Evolutionary conservation across 73 alveolate species (phyloP).

Genomic region (Uronychia binucleata): DNA sequence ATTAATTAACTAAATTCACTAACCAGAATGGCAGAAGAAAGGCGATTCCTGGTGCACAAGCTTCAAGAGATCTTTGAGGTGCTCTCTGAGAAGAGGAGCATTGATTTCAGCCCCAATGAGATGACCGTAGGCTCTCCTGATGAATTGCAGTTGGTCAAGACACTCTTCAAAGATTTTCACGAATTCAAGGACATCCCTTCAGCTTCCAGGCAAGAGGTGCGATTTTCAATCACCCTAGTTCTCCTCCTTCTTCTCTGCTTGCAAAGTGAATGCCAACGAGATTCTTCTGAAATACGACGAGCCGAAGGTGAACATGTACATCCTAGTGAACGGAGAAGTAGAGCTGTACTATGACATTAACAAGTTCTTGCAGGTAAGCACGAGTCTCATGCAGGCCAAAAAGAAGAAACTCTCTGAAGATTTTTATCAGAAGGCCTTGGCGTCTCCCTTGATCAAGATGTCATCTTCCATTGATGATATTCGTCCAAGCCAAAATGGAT

Average conservation of each 20-base stretch:
- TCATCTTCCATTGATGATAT: too few relatives aligned
- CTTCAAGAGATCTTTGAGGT: too few relatives aligned
- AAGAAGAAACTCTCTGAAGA: background rate
- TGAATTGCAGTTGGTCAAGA: background rate
- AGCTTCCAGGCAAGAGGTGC: background rate
- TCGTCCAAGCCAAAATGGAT: too few relatives aligned
- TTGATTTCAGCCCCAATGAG: too few relatives aligned
- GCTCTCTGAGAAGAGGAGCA: too few relatives aligned
- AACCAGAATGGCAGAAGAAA: background rate
- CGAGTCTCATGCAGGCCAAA: too few relatives aligned
- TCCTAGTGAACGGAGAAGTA: background rate
- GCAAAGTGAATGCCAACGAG: background rate
- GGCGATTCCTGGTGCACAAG: too few relatives aligned
- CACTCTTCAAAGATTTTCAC: background rate
- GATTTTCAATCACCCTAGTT: background rate
- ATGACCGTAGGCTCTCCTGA: too few relatives aligned
- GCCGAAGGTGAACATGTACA: background rate
- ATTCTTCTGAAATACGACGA: background rate
- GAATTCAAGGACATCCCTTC: background rate
- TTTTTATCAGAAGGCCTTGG: too few relatives aligned
- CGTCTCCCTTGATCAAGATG: too few relatives aligned
- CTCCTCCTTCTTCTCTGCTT: background rate
- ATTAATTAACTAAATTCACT: too few relatives aligned
- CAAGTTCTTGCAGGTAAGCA: background rate
- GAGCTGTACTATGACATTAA: background rate